Percentiles rank a stretch among this genome's conserved stretches.
Conservation (phyloP, 108 stramenopile species). For the Cylindrotheca closterium region DNA sequence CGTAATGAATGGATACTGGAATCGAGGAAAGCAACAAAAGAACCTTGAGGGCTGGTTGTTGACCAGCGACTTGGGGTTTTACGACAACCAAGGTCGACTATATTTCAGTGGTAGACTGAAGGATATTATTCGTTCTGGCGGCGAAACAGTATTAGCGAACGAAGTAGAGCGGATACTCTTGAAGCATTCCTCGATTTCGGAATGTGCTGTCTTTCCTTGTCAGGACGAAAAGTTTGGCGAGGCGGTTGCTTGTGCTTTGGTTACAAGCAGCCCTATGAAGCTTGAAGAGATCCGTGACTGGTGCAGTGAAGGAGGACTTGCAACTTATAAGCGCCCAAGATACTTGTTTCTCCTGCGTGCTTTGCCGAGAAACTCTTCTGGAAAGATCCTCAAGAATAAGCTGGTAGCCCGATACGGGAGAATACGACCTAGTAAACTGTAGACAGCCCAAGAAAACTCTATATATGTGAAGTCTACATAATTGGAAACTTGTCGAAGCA, state of each 20-base stretch:
- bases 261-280: constrained; percentile 11
- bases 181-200: constrained; percentile 41
- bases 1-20: constrained; percentile 92
- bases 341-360: constrained; percentile 40
- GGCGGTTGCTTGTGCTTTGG: constrained; percentile 69
- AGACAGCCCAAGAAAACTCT: neutral
- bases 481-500: neutral
- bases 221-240: constrained; percentile 78
- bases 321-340: constrained; percentile 75
- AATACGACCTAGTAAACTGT: constrained; percentile 17
- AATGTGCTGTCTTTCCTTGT: constrained; percentile 75
- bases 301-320: constrained; percentile 56
- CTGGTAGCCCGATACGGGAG: constrained; percentile 18
- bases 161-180: constrained; percentile 83
- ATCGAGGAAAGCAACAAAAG: constrained; percentile 39
- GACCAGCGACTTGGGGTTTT: constrained; percentile 78
- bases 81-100: constrained; percentile 44
- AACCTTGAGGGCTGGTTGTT: constrained; percentile 43
- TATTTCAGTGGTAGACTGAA: constrained; percentile 78
- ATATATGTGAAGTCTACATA: neutral
- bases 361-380: constrained; percentile 74
- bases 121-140: constrained; percentile 89
- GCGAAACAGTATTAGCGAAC: constrained; percentile 83
- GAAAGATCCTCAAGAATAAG: constrained; percentile 70
- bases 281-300: constrained; percentile 29